Conservation (phyloP, 2,329 filamentous ascomycete genomes). For the Apiospora pterosperma region DNA sequence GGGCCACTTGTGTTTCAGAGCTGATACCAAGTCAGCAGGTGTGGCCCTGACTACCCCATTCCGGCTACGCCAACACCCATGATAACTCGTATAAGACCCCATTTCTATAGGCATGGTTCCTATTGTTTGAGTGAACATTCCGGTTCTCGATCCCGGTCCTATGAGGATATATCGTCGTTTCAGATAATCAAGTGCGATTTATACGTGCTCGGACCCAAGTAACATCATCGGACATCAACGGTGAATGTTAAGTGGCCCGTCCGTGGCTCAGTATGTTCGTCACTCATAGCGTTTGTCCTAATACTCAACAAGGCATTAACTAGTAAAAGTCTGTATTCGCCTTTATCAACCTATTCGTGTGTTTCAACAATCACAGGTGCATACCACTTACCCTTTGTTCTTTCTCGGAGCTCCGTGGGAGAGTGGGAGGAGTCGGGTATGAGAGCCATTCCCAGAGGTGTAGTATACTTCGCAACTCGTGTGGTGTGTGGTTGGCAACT, state of each 20-base stretch:
- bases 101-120: background rate
- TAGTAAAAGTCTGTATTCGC: background rate
- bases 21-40: background rate
- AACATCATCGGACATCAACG: background rate
- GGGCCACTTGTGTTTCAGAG: background rate
- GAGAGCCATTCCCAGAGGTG: background rate
- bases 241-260: too few relatives aligned
- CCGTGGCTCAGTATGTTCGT: background rate
- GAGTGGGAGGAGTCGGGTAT: too few relatives aligned
- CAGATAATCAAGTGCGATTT: background rate
- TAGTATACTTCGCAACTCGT: background rate
- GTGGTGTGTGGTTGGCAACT: background rate
- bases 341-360: background rate
- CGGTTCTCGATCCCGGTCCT: background rate
- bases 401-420: background rate
- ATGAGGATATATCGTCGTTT: background rate
- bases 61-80: background rate
- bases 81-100: background rate
- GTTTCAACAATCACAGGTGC: background rate
- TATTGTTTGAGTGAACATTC: too few relatives aligned
- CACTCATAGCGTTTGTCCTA: background rate
- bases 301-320: too few relatives aligned
- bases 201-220: background rate
- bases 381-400: background rate
- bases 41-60: background rate